Conservation (phyloP, 352 stramenopile species). For the Globisporangium yorkense region DNA sequence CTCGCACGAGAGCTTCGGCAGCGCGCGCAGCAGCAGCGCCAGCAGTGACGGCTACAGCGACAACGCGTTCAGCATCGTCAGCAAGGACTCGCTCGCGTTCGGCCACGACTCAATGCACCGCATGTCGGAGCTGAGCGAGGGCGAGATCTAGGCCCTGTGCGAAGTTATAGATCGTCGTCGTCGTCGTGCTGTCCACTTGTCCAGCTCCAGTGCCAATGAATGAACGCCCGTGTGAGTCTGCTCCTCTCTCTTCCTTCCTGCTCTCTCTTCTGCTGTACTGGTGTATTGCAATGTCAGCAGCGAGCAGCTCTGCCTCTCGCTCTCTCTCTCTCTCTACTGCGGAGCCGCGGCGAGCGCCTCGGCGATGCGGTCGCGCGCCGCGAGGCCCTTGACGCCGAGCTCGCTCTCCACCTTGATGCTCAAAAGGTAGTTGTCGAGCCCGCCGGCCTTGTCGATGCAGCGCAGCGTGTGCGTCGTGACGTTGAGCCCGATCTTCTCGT, state of each 20-base stretch:
- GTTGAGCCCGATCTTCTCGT: slow-evolving; percentile 92
- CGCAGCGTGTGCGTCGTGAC: slow-evolving; percentile 90
- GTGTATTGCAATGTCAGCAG: not conserved
- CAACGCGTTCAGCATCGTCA: slow-evolving; percentile 16
- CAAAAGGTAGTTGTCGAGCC: slow-evolving; percentile 94
- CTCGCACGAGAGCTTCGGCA: slow-evolving; percentile 14
- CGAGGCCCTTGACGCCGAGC: slow-evolving; percentile 62
- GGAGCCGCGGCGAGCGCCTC: slow-evolving; percentile 25
- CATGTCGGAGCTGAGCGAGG: slow-evolving; percentile 33
- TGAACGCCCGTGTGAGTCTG: not conserved
- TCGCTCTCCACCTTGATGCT: slow-evolving; percentile 82
- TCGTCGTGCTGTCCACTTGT: not conserved
- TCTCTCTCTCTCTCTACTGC: slow-evolving; percentile 6
- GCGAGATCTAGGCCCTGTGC: slow-evolving; percentile 22
- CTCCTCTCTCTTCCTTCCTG: not conserved
- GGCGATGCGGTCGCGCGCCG: slow-evolving; percentile 49
- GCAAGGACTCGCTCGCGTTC: slow-evolving; percentile 8
- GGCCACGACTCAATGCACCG: slow-evolving; percentile 17
- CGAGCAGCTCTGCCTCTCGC: not conserved
- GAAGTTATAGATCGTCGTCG: not conserved
- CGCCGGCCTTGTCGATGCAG: slow-evolving; percentile 91
- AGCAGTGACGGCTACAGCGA: slow-evolving; percentile 19
- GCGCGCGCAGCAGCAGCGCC: slow-evolving; percentile 5
- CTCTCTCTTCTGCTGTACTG: too few relatives aligned
- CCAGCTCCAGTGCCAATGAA: not conserved